Conservation (phyloP, 352 stramenopile genomes). For the Phytophthora pinifolia region DNA sequence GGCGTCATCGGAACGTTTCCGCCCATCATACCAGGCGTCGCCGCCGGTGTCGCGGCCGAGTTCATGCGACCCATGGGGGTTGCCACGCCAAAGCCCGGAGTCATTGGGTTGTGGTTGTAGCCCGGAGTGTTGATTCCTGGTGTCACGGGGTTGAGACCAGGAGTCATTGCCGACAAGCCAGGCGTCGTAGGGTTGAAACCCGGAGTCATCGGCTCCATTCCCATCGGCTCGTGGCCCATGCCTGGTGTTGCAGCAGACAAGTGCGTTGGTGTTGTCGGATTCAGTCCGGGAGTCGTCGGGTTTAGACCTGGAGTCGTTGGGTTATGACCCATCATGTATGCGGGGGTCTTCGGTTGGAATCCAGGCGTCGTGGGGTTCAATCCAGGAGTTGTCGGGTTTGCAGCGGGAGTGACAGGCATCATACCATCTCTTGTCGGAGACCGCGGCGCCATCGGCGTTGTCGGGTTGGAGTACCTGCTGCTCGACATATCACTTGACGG, state of each 20-base stretch:
- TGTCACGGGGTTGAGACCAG: slow-evolving; percentile 79
- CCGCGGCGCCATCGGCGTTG: slow-evolving; percentile 54
- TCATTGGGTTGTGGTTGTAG: slow-evolving; percentile 89
- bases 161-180: slow-evolving; percentile 76
- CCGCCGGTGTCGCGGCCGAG: slow-evolving; percentile 60
- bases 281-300: slow-evolving; percentile 77
- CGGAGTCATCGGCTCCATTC: slow-evolving; percentile 87
- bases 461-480: slow-evolving; percentile 55
- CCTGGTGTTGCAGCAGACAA: slow-evolving; percentile 73
- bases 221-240: slow-evolving; percentile 63
- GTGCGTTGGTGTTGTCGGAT: slow-evolving; percentile 70
- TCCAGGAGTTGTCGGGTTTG: slow-evolving; percentile 74
- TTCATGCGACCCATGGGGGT: slow-evolving; percentile 81
- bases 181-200: slow-evolving; percentile 87
- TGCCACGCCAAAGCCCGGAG: slow-evolving; percentile 75
- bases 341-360: slow-evolving; percentile 69
- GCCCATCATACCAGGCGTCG: slow-evolving; percentile 74
- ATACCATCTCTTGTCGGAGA: slow-evolving; percentile 68
- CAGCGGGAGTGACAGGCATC: slow-evolving; percentile 66
- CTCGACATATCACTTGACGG: slow-evolving; percentile 61
- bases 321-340: slow-evolving; percentile 80
- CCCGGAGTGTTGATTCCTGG: slow-evolving; percentile 80
- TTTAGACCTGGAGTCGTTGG: slow-evolving; percentile 80
- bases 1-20: slow-evolving; percentile 73
- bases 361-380: slow-evolving; percentile 84